Percentiles rank a stretch among this genome's conserved stretches.
Conservation (phyloP, 2,329 filamentous ascomycete species). For the Dactylellina leptospora region DNA sequence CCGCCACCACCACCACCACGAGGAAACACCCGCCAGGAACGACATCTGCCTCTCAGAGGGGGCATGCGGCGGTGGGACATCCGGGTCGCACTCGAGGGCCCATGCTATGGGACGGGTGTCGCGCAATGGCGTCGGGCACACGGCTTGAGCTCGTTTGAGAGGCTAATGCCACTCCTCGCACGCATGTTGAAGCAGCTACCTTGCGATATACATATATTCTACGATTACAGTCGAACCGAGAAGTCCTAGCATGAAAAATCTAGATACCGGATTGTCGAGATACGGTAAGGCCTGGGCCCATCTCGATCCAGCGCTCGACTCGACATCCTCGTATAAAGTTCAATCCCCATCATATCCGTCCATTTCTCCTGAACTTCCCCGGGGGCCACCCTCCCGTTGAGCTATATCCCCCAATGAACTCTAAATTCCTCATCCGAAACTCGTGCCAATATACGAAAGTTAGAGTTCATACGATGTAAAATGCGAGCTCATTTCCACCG, state of each 20-base stretch:
- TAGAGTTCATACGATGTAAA: slow-evolving; percentile 38
- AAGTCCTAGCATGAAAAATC: too few relatives aligned
- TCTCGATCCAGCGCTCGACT: neutral
- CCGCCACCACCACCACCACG: too few relatives aligned
- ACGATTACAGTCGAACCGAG: neutral
- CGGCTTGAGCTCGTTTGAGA: neutral
- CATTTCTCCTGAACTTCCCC: slow-evolving; percentile 3
- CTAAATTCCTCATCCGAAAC: slow-evolving; percentile 31
- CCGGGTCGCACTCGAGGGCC: too few relatives aligned
- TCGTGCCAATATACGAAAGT: slow-evolving; percentile 6
- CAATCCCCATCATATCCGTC: slow-evolving; percentile 3
- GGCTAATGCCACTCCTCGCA: too few relatives aligned
- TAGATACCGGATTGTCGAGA: too few relatives aligned
- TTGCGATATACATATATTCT: too few relatives aligned
- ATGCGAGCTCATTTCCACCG: slow-evolving; percentile 40
- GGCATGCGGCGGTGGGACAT: neutral
- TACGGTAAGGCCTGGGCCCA: too few relatives aligned
- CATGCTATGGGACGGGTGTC: too few relatives aligned
- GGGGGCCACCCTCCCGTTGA: slow-evolving; percentile 2
- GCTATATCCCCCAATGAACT: slow-evolving; percentile 25
- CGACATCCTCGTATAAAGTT: neutral
- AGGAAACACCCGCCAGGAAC: too few relatives aligned
- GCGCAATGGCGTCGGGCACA: too few relatives aligned
- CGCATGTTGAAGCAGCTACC: too few relatives aligned
- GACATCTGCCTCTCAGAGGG: neutral